phyloP scores from a whole-genome alignment of 2,329 filamentous ascomycete species.

The Bipolaris oryzae region DNA sequence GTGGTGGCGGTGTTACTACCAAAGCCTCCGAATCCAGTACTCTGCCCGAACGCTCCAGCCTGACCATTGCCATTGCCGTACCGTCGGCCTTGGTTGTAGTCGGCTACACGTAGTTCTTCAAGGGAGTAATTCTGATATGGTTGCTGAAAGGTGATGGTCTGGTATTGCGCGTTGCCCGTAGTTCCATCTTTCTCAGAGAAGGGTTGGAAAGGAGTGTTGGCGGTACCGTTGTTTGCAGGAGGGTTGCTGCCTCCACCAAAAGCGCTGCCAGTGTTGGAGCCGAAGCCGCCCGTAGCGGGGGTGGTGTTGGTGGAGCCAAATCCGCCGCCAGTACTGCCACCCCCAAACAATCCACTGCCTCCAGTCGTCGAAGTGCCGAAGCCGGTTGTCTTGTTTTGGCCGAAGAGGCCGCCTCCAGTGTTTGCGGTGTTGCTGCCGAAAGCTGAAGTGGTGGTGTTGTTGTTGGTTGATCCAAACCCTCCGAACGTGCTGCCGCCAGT shows the following conservation, averaged over 20 bases:
- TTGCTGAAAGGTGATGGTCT: conserved; percentile 79
- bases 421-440: conserved; percentile 37
- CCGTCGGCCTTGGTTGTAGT: conserved; percentile 86
- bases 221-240: conserved; percentile 65
- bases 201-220: conserved; percentile 67
- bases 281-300: conserved; percentile 30
- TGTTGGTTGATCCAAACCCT: conserved; percentile 26
- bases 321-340: conserved; percentile 33
- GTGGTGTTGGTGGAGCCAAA: conserved; percentile 34
- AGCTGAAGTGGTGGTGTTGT: conserved; percentile 28
- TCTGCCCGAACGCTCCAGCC: conserved; percentile 78
- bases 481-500: conserved; percentile 16
- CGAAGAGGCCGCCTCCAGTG: conserved; percentile 40
- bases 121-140: conserved; percentile 88
- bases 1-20: conserved; percentile 48
- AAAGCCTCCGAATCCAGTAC: conserved; percentile 60
- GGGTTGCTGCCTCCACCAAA: conserved; percentile 34
- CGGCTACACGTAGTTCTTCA: conserved; percentile 70
- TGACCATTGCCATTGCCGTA: conserved; percentile 83
- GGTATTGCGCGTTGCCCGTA: conserved; percentile 66
- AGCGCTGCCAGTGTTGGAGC: conserved; percentile 34
- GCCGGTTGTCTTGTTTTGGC: conserved; percentile 36
- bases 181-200: conserved; percentile 73
- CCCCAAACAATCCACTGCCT: conserved; percentile 38
- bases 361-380: conserved; percentile 37